phyloP scores from a whole-genome alignment of 108 stramenopile species.

The Nitzschia sp. region DNA sequence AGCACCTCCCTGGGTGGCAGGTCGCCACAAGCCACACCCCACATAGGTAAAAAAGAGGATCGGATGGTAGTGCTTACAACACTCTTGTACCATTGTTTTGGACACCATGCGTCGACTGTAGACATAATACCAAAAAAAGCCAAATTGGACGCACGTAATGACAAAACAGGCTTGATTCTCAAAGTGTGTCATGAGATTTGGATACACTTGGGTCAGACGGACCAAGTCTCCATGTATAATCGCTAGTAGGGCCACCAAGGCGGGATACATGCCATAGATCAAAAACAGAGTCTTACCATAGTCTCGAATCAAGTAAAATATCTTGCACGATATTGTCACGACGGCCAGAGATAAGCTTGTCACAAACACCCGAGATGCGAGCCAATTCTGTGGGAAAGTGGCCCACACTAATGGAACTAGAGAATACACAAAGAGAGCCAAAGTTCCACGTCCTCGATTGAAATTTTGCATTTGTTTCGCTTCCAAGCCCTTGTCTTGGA shows the following conservation, averaged over 20 bases:
- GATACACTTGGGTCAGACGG: neutral
- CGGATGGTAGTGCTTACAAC: constrained; percentile 36
- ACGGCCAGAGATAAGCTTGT: neutral
- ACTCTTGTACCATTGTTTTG: constrained; percentile 11
- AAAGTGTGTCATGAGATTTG: constrained; percentile 1
- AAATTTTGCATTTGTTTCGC: constrained; percentile 2
- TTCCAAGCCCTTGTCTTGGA: too few relatives aligned
- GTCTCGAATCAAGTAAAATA: neutral
- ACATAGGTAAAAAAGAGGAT: neutral
- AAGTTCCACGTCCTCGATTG: constrained; percentile 5
- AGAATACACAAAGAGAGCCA: constrained; percentile 2
- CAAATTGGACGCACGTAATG: constrained; percentile 27
- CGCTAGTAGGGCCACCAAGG: neutral
- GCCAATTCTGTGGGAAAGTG: neutral
- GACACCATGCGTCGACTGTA: constrained; percentile 31
- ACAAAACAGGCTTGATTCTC: constrained; percentile 31
- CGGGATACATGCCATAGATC: constrained; percentile 13
- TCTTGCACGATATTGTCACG: neutral
- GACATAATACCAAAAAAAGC: constrained; percentile 32
- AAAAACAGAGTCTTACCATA: neutral
- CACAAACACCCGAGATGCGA: neutral
- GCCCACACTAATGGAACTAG: neutral
- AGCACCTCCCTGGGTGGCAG: neutral
- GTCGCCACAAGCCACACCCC: neutral
- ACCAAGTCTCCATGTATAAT: neutral